These are phyloP conservation scores for Circinella minor DNA, from an alignment of 371 early-diverging fungal genomes.

Conservation along the genomic window DNA sequence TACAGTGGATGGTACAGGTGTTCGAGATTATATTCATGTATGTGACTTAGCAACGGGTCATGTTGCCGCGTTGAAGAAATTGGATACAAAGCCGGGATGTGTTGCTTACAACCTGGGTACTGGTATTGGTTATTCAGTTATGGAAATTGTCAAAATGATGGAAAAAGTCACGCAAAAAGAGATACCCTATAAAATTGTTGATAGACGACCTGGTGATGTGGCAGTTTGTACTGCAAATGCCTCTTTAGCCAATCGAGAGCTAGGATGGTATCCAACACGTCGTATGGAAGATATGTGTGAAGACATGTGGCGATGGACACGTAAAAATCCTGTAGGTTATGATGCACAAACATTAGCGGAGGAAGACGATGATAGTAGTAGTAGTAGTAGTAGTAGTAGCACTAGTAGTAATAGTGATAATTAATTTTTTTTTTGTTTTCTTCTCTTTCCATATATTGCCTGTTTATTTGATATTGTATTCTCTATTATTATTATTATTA, in stretches of 20 bases:
- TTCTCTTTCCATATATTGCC: too few relatives aligned
- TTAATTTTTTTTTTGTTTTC: background rate
- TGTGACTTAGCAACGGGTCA: constrained; percentile 89
- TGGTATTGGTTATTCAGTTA: constrained; percentile 84
- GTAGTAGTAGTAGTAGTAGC: too few relatives aligned
- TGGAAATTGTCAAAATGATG: constrained; percentile 85
- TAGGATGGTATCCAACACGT: constrained; percentile 77
- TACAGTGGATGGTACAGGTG: constrained; percentile 91
- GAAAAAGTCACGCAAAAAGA: constrained; percentile 65
- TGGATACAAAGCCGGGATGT: constrained; percentile 61
- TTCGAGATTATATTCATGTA: constrained; percentile 92
- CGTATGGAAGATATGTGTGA: constrained; percentile 84
- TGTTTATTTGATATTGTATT: too few relatives aligned
- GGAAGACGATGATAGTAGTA: constrained; percentile 10
- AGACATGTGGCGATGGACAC: constrained; percentile 89
- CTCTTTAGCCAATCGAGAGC: constrained; percentile 66
- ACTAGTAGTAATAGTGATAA: background rate
- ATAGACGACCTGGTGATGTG: constrained; percentile 84
- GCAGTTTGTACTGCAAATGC: constrained; percentile 84
- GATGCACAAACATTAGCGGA: constrained; percentile 27
- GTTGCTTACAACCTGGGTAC: constrained; percentile 87
- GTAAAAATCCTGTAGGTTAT: constrained; percentile 73
- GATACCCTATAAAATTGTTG: constrained; percentile 69
- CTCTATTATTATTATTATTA: too few relatives aligned
- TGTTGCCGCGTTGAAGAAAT: constrained; percentile 74